Base-by-base conservation (phyloP, 2,329 filamentous ascomycete species). In the Herpomyces periplanetae region DNA sequence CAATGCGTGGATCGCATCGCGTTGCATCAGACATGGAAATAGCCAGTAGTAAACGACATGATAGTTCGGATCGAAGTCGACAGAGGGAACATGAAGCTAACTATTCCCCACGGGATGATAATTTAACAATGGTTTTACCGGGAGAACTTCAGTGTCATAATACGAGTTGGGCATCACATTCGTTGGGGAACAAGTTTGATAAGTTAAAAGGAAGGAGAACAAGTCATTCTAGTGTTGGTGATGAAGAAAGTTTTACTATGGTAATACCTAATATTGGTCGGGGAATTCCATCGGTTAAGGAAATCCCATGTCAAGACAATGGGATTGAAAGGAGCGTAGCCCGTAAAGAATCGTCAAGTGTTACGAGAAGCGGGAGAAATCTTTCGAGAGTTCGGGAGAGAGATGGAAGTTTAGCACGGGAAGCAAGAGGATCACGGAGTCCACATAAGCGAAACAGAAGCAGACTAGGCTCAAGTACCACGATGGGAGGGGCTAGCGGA, bases 201-300 rank as follows among this genome's bases (percentile, higher is more conserved):
- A 8, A 8, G n/a, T 7, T 9, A 7, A n/a, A 15, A 15, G 14
- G n/a, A n/a, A 7, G 14, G 8, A n/a, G 8, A 15, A 15, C 14
- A 7, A 15, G 8, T 7, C n/a, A 7, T 15, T 29, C 28, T 5
- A 23, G 22, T 5, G 19, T 35, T 11, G 34, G 31, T 7, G 42
- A 41, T 11, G 41, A 45, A 8, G 43, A 45, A 13, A 42, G 42
- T 20, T 47, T 48, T 25, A 47, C 43, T 3, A 45, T 48, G 39
- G 42, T 48, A 4, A 33, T 49, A 16, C 45, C 45, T 3, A 40
- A 37, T 23, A 24, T 38, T 15, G 8, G 17, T 13, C 4, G 17
- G 13, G 20, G 17, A 4, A 13, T 10, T 14, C 4, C 10, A 11
- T 5, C 5, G 11, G 10, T 10, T 11, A 11, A 20, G 18, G 11